Base-by-base conservation (phyloP, 495 filamentous ascomycete genomes). In the Neurospora sp. region DNA sequence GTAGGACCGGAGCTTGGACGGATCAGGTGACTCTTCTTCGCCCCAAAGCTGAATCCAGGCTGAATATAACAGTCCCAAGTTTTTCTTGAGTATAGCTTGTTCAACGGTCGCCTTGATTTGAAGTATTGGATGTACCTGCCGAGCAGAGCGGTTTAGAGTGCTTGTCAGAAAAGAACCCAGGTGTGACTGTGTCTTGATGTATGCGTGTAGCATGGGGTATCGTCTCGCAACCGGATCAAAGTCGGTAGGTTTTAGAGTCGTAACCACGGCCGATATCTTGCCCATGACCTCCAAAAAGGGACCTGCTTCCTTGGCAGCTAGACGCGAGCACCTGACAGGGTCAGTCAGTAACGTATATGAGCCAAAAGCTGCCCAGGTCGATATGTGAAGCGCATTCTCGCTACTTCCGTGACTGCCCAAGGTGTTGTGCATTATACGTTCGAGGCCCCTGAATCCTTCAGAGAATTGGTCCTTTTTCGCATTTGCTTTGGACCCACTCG, bases 281-380 rank as follows among this genome's bases (percentile, higher is more conserved):
- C 70, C 59, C 71, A 78, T 76, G 68, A 75, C 73, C 31, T 75
- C 39, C 14, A 78, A 70, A 39, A 81, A 80, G 14, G 76, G 76
- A 2, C 20, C 53, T 4, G 80, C 77, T 47, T 75, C 74, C 27
- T 73, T 70, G 31, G 53, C 59, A 39, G 74, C 68, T 3, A 74
- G 16, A 12, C 70, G 68, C 18, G 74, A 76, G 39, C 72, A 75
- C 69, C 75, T 79, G 70, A 75, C 69, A 10, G 73, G 71, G 47
- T 84, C 80, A 31, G 79, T 78, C 8, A 87, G 74, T 69, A 87
- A 69, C 20, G 73, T 75, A 73, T 82, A 84, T 1, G 84, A 86
- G 22, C 81, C 81, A 69, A 85, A 80, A 8, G 83, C 84, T 10
- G 79, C 77, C 8, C 78, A 69, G 14, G 78, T 75, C 16, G 80